Percentiles rank a stretch among this genome's conserved stretches.
Conservation (phyloP, 164 flowering plant species). For the Piper betle region DNA sequence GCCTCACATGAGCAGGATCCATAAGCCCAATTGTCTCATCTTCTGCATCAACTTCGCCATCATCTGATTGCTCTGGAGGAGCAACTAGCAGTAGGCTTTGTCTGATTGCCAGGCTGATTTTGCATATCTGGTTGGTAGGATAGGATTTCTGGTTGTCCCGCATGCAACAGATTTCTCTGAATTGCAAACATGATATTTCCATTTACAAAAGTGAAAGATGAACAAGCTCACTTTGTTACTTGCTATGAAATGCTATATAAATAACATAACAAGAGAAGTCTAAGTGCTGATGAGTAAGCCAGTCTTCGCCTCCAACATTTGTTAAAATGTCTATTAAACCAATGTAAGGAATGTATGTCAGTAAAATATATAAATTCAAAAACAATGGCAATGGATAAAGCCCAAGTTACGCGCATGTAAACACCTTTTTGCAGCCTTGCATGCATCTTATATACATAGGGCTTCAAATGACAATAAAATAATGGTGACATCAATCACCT, state of each 20-base stretch:
- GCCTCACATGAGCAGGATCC: too few species aligned
- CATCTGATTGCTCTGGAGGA: conserved; percentile 88
- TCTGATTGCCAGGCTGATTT: conserved; percentile 29
- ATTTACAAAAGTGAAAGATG: conserved; percentile 19
- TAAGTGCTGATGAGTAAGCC: not conserved
- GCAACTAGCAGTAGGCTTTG: conserved; percentile 49
- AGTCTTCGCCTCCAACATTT: too few species aligned
- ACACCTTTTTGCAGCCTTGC: too few species aligned
- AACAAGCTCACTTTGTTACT: too few species aligned
- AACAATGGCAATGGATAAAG: too few species aligned
- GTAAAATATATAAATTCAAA: too few species aligned
- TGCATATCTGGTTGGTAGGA: conserved; percentile 38
- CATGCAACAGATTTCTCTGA: conserved; percentile 35
- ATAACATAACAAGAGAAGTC: not conserved
- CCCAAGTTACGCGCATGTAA: too few species aligned
- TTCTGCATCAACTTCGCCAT: conserved; percentile 72
- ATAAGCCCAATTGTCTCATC: too few species aligned
- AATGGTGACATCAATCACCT: too few species aligned
- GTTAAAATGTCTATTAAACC: not conserved
- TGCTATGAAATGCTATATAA: not conserved
- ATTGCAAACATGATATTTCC: conserved; percentile 25
- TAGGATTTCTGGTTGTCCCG: conserved; percentile 26
- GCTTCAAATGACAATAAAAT: too few species aligned
- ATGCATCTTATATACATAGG: too few species aligned
- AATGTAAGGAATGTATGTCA: not conserved